Base-by-base conservation (phyloP, 495 filamentous ascomycete species). In the Lasiosphaeria hispida region DNA sequence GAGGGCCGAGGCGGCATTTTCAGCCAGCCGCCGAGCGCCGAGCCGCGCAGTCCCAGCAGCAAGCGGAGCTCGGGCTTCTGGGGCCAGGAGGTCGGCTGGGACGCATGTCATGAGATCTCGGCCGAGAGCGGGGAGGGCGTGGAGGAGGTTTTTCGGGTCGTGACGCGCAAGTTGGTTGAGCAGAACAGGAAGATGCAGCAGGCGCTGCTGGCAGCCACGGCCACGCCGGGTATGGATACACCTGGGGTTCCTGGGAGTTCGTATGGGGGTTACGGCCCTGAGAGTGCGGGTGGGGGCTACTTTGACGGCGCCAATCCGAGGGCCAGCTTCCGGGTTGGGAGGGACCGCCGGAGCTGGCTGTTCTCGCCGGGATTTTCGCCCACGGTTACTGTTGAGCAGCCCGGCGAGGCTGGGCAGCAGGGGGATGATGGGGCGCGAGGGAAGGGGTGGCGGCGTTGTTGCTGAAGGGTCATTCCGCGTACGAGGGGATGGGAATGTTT, bases 101-200 rank as follows among this genome's bases (percentile, higher is more conserved):
- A 96, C 66, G 93, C 90, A 60, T 97, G 93, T 65, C 93, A 97
- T 72, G 93, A 98, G 76, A 93, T 98, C 63, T 91, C 86, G 64
- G 92, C 93, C 18, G 90, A 92, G 77, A 90, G 89, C 67, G 94
- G 94, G 14, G 93, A 97, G 76, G 93, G 93, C 3, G 91, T 98
- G 10, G 94, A 98, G 51, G 94, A 98, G 75, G 93, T 98, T 0
- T 98, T 98, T 63, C 83, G 92, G 0, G 93, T 97, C 14, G 94
- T 97, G 39, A 91, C 93, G 38, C 77, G 94, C 65, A 96, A 96
- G 72, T 79, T 98, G 55, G 93, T 98, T 34, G 93, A 97, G 77
- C 91, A 94, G 79, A 85, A 89, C 62, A 82, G 88, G 65, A 85
- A 83, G 68, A 84, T 86, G 40, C 80, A 84, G 60, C 78, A 85